phyloP scores from a whole-genome alignment of 2,329 filamentous ascomycete genomes.

The Sporothrix protearum region DNA sequence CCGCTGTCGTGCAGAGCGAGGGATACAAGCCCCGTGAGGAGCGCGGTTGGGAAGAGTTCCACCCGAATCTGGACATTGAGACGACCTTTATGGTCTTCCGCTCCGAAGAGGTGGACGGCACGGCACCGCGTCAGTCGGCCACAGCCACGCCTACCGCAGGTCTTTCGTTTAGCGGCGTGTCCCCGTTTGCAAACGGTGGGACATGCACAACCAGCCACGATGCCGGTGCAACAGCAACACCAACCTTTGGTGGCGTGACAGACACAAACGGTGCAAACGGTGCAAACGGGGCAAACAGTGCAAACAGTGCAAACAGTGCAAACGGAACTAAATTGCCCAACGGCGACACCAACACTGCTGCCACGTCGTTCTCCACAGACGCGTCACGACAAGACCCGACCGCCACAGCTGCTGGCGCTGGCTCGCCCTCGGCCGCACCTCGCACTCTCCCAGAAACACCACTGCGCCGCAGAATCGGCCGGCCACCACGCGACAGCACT shows the following conservation, averaged over 20 bases:
- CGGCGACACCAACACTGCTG: constrained; percentile 5
- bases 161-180: background rate
- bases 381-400: background rate
- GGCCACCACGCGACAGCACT: constrained; percentile 50
- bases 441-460: constrained; percentile 23
- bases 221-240: background rate
- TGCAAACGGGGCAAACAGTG: background rate
- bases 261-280: background rate
- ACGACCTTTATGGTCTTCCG: constrained; percentile 72
- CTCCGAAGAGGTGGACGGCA: constrained; percentile 80
- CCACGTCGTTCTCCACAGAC: background rate
- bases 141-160: constrained; percentile 33
- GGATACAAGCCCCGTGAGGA: constrained; percentile 97
- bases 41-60: constrained; percentile 95
- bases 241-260: background rate
- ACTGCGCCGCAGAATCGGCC: constrained; percentile 39
- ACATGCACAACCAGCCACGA: background rate
- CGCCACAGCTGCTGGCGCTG: background rate
- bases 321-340: background rate
- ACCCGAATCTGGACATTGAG: constrained; percentile 90
- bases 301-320: background rate
- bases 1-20: constrained; percentile 83
- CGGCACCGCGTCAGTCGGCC: constrained; percentile 44
- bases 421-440: background rate
- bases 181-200: background rate